phyloP scores from a whole-genome alignment of 805 yeast genomes.

The Zygosaccharomyces siamensis region DNA sequence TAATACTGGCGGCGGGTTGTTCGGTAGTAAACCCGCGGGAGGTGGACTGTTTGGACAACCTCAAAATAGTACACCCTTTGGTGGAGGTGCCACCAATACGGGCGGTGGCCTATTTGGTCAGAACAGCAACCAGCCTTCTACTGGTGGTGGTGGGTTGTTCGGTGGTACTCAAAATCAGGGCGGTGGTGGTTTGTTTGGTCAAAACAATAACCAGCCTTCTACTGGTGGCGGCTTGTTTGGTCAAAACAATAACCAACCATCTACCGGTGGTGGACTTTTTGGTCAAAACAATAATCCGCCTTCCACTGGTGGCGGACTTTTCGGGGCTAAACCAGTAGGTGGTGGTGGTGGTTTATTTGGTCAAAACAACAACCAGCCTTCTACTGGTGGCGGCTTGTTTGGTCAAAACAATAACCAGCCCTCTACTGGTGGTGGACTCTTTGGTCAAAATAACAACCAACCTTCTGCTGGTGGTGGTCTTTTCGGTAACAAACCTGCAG shows the following conservation, averaged over 20 bases:
- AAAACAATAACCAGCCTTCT: conserved; percentile 17
- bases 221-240: conserved; percentile 26
- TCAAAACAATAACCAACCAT: conserved; percentile 28
- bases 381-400: conserved; percentile 37
- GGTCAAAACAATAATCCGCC: conserved; percentile 31
- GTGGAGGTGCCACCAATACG: conserved; percentile 30
- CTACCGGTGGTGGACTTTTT: conserved; percentile 36
- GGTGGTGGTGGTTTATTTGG: conserved; percentile 37
- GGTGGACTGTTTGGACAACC: conserved; percentile 27
- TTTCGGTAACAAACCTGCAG: conserved; percentile 41
- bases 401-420: conserved; percentile 29
- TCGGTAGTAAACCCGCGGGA: conserved; percentile 31
- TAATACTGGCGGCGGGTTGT: conserved; percentile 29
- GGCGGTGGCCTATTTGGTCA: conserved; percentile 49
- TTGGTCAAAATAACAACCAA: conserved; percentile 28
- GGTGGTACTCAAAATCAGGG: conserved; percentile 30
- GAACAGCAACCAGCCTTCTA: conserved; percentile 18
- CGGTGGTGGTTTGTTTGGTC: conserved; percentile 38
- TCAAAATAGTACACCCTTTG: conserved; percentile 36
- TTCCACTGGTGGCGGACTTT: conserved; percentile 34
- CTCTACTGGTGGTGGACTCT: conserved; percentile 24
- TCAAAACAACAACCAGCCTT: conserved; percentile 16
- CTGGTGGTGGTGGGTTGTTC: conserved; percentile 26
- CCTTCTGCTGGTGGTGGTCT: conserved; percentile 29
- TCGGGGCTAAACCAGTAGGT: conserved; percentile 36